Conservation (phyloP, 139 green algal genomes). For the Mesostigma viride region DNA sequence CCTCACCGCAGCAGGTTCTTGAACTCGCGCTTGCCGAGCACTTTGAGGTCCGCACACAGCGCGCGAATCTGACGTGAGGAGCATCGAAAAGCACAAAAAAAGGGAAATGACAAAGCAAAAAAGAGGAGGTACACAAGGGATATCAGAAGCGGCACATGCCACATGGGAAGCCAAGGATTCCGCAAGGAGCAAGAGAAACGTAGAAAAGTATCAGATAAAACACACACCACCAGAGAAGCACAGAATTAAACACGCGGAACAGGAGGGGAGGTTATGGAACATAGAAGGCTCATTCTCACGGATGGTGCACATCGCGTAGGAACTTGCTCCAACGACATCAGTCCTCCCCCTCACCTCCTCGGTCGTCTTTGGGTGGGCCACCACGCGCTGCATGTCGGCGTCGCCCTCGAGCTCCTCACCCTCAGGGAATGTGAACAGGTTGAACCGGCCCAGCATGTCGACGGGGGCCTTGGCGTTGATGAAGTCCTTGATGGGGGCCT, state of each 20-base stretch:
- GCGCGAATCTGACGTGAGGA: slow-evolving; percentile 39
- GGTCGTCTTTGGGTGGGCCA: slow-evolving; percentile 54
- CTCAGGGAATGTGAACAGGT: slow-evolving; percentile 26
- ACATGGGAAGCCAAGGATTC: background rate
- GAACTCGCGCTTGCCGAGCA: slow-evolving; percentile 90
- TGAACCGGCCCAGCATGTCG: slow-evolving; percentile 74
- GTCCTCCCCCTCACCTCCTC: slow-evolving; percentile 38
- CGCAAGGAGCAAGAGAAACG: no score
- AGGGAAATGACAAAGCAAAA: background rate
- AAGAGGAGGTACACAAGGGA: no score
- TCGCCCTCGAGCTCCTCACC: no score
- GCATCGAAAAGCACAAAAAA: slow-evolving; percentile 1
- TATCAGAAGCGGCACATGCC: background rate
- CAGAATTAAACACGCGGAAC: no score
- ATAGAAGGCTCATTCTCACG: no score
- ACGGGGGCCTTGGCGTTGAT: slow-evolving; percentile 61
- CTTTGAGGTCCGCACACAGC: slow-evolving; percentile 79
- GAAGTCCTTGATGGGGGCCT: slow-evolving; percentile 56
- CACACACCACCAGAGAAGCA: no score
- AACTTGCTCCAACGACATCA: background rate
- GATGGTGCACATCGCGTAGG: no score
- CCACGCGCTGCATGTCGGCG: slow-evolving; percentile 29
- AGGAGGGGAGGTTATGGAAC: no score
- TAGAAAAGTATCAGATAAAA: no score
- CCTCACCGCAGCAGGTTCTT: slow-evolving; percentile 79